These are phyloP conservation scores for Acanthamoeba lenticulata DNA, from an alignment of 208 protist genomes.

Conservation along the genomic window DNA sequence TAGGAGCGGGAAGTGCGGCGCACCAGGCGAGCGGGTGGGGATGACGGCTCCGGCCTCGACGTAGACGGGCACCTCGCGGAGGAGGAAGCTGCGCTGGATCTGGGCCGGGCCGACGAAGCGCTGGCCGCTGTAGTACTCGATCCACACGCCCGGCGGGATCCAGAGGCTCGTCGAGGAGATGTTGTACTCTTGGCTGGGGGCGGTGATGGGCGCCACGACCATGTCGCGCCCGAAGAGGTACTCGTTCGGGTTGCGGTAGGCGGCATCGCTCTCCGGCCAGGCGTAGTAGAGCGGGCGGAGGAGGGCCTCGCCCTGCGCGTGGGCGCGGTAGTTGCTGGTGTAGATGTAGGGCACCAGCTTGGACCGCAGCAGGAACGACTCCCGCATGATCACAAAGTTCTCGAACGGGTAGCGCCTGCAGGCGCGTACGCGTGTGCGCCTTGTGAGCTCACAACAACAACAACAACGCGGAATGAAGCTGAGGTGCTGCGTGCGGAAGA, in stretches of 20 bases:
- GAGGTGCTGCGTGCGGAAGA: no score
- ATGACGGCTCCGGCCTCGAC: conserved; percentile 31
- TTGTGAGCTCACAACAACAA: not conserved
- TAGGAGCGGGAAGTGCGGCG: no score
- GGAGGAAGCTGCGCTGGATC: conserved; percentile 24
- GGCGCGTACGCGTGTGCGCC: not conserved
- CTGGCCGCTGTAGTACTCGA: conserved; percentile 51
- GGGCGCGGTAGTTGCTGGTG: conserved; percentile 8
- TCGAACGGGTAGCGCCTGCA: conserved; percentile 34
- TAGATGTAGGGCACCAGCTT: conserved; percentile 65
- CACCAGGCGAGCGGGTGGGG: conserved; percentile 30
- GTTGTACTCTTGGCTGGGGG: conserved; percentile 16
- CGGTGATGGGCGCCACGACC: conserved; percentile 26
- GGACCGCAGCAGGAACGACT: not conserved
- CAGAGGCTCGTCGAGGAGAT: not conserved
- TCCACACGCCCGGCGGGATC: conserved; percentile 23
- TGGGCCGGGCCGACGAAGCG: not conserved
- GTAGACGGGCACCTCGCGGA: conserved; percentile 33
- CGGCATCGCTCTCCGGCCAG: not conserved
- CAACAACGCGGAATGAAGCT: not conserved
- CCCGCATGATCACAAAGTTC: conserved; percentile 53
- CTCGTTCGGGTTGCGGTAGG: not conserved
- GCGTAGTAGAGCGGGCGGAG: conserved; percentile 43
- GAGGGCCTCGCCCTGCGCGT: not conserved
- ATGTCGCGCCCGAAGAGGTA: conserved; percentile 36